A percentile compares a stretch with the other conserved stretches of the same genome.
These are phyloP conservation scores for Verticillium zaregamsianum DNA, from an alignment of 2,329 filamentous ascomycete species.

Conservation along the genomic window DNA sequence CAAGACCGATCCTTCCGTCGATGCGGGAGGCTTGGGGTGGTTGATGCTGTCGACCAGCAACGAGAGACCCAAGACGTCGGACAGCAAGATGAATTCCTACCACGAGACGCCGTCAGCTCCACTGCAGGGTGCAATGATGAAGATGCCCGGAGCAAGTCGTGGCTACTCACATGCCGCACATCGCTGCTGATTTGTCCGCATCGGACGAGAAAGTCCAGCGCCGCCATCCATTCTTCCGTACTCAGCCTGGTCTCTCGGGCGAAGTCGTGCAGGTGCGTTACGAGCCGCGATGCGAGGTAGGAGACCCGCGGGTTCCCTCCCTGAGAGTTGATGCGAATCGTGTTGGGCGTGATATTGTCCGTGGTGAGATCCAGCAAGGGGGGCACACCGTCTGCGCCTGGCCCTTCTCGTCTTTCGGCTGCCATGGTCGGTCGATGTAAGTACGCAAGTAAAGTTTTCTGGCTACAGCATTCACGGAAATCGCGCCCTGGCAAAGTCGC, in stretches of 20 bases:
- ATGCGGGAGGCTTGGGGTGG: conserved; percentile 64
- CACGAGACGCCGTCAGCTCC: neutral
- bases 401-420: neutral
- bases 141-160: neutral
- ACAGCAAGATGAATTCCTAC: conserved; percentile 72
- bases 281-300: conserved; percentile 65
- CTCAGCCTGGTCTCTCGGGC: conserved; percentile 70
- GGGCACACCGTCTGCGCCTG: conserved; percentile 20
- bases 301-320: conserved; percentile 56
- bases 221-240: conserved; percentile 69
- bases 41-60: conserved; percentile 73
- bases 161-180: conserved; percentile 54
- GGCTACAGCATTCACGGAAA: too few species aligned
- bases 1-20: conserved; percentile 73
- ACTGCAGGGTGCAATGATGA: neutral
- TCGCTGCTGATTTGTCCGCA: conserved; percentile 67
- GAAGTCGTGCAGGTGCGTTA: conserved; percentile 72
- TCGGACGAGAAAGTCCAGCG: conserved; percentile 62
- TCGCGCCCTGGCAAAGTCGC: neutral
- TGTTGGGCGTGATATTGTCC: conserved; percentile 72
- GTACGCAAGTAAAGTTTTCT: too few species aligned
- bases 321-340: conserved; percentile 65
- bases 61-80: conserved; percentile 69
- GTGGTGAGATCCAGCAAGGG: conserved; percentile 63
- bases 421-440: neutral